These are phyloP conservation scores for Colletotrichum trifolii DNA, from an alignment of 2,329 filamentous ascomycete genomes.

Conservation along the genomic window DNA sequence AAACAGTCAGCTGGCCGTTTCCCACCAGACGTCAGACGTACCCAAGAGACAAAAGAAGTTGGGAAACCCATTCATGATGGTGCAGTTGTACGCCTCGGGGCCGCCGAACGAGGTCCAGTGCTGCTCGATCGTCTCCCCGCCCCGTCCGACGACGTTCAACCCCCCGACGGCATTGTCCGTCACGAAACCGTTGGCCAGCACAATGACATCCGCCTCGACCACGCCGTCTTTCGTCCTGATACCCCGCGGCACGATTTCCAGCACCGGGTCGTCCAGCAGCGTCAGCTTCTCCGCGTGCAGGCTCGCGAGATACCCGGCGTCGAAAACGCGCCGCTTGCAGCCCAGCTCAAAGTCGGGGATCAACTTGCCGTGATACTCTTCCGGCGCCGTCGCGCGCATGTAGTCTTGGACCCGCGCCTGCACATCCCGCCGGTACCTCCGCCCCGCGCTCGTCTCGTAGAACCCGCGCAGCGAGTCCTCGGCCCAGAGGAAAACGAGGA, in stretches of 20 bases:
- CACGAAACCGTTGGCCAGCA: slow-evolving; percentile 71
- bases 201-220: slow-evolving; percentile 67
- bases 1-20: neutral
- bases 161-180: slow-evolving; percentile 65
- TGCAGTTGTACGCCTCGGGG: slow-evolving; percentile 69
- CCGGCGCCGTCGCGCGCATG: slow-evolving; percentile 59
- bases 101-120: slow-evolving; percentile 71
- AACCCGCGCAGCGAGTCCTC: slow-evolving; percentile 51
- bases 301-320: slow-evolving; percentile 64
- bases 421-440: slow-evolving; percentile 47
- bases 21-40: slow-evolving; percentile 12
- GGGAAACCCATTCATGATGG: slow-evolving; percentile 68
- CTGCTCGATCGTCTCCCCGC: slow-evolving; percentile 61
- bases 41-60: slow-evolving; percentile 74
- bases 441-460: slow-evolving; percentile 47
- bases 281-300: slow-evolving; percentile 61
- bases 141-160: slow-evolving; percentile 62
- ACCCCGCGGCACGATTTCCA: slow-evolving; percentile 56
- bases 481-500: slow-evolving; percentile 53
- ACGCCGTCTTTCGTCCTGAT: slow-evolving; percentile 51
- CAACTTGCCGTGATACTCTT: slow-evolving; percentile 70
- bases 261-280: slow-evolving; percentile 59
- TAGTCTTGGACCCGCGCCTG: slow-evolving; percentile 53
- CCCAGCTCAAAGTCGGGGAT: slow-evolving; percentile 72
- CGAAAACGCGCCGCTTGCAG: slow-evolving; percentile 73